phyloP scores from a whole-genome alignment of 176 grass and related monocot genomes.

The Metroxylon sagu region DNA sequence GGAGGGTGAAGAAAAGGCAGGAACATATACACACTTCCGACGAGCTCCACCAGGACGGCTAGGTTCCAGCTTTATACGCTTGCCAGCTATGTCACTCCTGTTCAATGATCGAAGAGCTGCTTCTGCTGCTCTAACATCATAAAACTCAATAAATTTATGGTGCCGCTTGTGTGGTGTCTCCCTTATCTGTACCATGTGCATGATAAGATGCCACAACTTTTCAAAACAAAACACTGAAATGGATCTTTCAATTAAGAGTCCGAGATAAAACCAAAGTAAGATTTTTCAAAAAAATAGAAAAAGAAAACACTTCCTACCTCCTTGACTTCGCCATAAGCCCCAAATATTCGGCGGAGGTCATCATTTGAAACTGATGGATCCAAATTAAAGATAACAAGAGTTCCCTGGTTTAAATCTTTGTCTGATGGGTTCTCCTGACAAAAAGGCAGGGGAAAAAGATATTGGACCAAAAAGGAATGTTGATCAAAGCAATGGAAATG shows the following conservation, averaged over 20 bases:
- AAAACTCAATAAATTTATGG: conserved; percentile 17
- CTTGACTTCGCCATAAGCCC: conserved; percentile 13
- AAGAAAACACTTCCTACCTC: neutral
- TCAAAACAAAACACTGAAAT: too few species aligned
- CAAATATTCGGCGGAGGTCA: conserved; percentile 10
- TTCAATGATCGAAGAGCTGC: conserved; percentile 12
- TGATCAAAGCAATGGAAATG: too few species aligned
- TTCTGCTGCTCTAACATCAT: conserved; percentile 19
- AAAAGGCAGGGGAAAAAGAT: neutral
- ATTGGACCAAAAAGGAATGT: too few species aligned
- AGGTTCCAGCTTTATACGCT: conserved; percentile 10
- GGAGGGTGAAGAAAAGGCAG: too few species aligned
- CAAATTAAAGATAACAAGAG: conserved; percentile 17
- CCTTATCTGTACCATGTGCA: conserved; percentile 5
- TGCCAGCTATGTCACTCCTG: conserved; percentile 18
- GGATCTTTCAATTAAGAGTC: too few species aligned
- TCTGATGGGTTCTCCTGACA: conserved; percentile 8
- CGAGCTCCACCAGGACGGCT: conserved; percentile 12
- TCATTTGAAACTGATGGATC: conserved; percentile 18
- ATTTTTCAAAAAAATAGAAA: too few species aligned
- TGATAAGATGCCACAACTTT: too few species aligned
- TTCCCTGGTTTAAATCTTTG: conserved; percentile 17
- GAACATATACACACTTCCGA: neutral
- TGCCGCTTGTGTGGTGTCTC: conserved; percentile 13
- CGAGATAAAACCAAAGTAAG: too few species aligned